Evolutionary conservation across 495 filamentous ascomycete genomes (phyloP), one percentile per base, ranked within the genome.

Genomic region (Parmelia sp.): DNA sequence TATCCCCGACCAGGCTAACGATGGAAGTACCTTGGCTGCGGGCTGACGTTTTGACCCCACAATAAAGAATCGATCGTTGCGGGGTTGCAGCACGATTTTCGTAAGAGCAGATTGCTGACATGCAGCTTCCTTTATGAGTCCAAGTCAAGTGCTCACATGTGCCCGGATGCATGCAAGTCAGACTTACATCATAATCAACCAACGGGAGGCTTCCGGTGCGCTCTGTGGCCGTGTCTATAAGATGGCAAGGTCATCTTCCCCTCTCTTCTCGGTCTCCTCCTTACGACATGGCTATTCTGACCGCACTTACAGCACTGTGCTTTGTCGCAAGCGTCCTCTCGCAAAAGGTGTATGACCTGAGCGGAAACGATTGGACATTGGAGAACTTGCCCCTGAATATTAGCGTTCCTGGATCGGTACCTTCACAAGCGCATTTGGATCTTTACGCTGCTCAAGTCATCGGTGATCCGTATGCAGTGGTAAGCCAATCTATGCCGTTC

Each of bases 341-440:
- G 40, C 76, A 80, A 44, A 73, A 75, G 59, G 70, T 86, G 25
- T 65, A 82, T 39, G 79, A 86, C 49, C 71, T 89, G 23, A 80
- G 80, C 55, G 74, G 74, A 0, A 73, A 77, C 61, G 64, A 72
- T 56, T 89, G 86, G 86, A 84, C 79, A 0, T 73, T 89, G 17
- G 78, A 76, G 21, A 84, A 79, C 64, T 70, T 74, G 25, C 77
- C 75, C 9, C 63, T 77, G 45, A 83, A 86, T 66, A 79, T 81
- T 21, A 82, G 77, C 0, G 83, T 87, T 19, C 82, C 84, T 2
- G 87, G 79, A 8, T 76, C 75, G 27, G 75, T 89, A 4, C 87
- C 87, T 9, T 88, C 85, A 0, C 84, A 88, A 45, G 82, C 75
- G 0, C 84, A 89, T 71, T 66, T 89, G 39, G 86, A 89, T 68